These are phyloP conservation scores for Panus rudis DNA, from an alignment of 768 basidiomycete genomes.

Conservation along the genomic window DNA sequence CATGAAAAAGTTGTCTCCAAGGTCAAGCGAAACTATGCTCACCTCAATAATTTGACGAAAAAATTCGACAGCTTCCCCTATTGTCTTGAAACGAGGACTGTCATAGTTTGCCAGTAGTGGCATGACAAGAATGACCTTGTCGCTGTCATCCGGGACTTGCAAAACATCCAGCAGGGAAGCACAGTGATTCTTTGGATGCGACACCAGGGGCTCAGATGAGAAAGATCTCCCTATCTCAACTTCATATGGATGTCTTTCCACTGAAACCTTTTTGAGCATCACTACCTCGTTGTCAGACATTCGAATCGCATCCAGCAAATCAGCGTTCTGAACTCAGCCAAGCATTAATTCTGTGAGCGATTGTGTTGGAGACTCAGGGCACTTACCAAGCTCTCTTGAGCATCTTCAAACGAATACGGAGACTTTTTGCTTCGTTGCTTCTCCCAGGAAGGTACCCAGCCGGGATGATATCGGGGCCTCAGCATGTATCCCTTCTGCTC, in stretches of 20 bases:
- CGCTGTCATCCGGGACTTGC: slow-evolving; percentile 11
- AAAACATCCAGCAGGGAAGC: slow-evolving; percentile 23
- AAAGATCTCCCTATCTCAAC: slow-evolving; percentile 14
- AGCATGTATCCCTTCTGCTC: slow-evolving; percentile 12
- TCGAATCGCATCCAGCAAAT: slow-evolving; percentile 6
- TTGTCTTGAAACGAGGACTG: slow-evolving; percentile 19
- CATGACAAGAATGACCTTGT: slow-evolving; percentile 22
- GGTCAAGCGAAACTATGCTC: not conserved
- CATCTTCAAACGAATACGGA: slow-evolving; percentile 5
- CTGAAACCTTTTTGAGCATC: slow-evolving; percentile 3
- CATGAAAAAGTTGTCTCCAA: not conserved
- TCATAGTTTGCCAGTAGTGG: slow-evolving; percentile 17
- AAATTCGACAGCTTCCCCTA: slow-evolving; percentile 26
- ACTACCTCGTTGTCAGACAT: slow-evolving; percentile 5
- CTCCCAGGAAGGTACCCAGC: slow-evolving; percentile 15
- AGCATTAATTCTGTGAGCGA: not conserved
- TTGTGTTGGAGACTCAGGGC: too few relatives aligned
- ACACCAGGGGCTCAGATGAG: slow-evolving; percentile 11
- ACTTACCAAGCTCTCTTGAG: not conserved
- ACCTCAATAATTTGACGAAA: slow-evolving; percentile 27
- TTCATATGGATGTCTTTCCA: slow-evolving; percentile 3
- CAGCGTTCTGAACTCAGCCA: not conserved
- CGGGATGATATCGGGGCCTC: slow-evolving; percentile 3
- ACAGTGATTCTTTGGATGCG: slow-evolving; percentile 24
- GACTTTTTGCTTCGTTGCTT: slow-evolving; percentile 1